Base-by-base conservation (phyloP, 2,329 filamentous ascomycete genomes). In the Arthrobotrys conoides region DNA sequence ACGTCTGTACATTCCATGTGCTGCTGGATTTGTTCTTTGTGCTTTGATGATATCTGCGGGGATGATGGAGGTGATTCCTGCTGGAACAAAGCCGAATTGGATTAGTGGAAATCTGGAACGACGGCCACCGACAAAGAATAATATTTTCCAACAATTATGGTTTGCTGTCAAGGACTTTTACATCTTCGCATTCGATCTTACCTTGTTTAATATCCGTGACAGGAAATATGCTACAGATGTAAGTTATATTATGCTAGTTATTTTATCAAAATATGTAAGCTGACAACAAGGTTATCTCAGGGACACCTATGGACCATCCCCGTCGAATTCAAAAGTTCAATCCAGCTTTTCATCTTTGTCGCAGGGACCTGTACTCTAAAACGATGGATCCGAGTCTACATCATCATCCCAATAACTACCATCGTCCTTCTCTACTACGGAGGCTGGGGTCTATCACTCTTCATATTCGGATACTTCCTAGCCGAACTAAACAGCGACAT, bases 251-350 rank as follows among this genome's bases (percentile, higher is more conserved):
- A n/a, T 44, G 18, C 51, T 76, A n/a, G 68, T 77, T 12, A 76
- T 76, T 22, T 10, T 30, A n/a, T 12, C 24, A n/a, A 5, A 18
- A 5, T 12, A 2, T 3, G 81, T 68, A 80, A 41, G 55, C 63
- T 75, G 18, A 67, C 20, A 20, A 51, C 1, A 14, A 30, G 3
- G 68, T 83, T 89, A 89, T 63, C 4, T 44, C n/a, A 75, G 71
- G 44, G 27, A 1, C 71, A 75, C 30, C 24, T 69, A 20, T 75
- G 71, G 63, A 75, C 63, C n/a, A 75, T 75, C 33, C 71, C 71
- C 16, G 30, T 75, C n/a, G 64, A 75, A 12, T 75, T 68, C 27
- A 63, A 27, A 6, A 49, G 61, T 30, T 75, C 71, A 27, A 75
- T 75, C 6, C n/a, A 20, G 8, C 71, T 69, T 16, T 75, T 75